Evolutionary conservation across 192 early-diverging fungal species (phyloP).

Genomic region (Linnemannia schmuckeri): DNA sequence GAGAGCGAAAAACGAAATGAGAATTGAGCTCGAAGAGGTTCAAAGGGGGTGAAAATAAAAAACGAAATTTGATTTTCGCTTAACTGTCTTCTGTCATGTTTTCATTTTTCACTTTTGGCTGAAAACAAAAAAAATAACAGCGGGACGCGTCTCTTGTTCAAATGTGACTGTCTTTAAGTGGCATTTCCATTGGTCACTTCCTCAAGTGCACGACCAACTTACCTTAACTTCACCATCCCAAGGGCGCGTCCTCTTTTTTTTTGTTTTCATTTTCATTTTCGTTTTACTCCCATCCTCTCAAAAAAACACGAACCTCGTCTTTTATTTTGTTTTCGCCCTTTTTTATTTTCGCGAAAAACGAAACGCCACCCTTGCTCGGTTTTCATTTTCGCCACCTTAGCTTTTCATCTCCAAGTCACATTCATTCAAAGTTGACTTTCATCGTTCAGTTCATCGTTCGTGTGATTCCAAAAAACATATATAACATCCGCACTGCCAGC

Average conservation of each 20-base stretch:
- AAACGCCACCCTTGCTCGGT: background rate
- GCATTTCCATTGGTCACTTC: background rate
- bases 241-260: background rate
- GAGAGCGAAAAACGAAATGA: background rate
- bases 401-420: background rate
- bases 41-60: background rate
- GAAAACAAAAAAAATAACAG: background rate
- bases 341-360: background rate
- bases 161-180: background rate
- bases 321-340: background rate
- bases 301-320: background rate
- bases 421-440: background rate
- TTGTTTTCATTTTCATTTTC: background rate
- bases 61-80: background rate
- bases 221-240: background rate
- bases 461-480: slow-evolving; percentile 1
- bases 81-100: background rate
- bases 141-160: background rate
- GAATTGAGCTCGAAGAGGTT: background rate
- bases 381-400: background rate
- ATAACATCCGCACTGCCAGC: background rate
- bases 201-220: background rate
- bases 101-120: background rate
- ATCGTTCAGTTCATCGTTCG: background rate
- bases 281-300: background rate